Conservation (phyloP, 352 stramenopile species). For the Phytophthora parvispora region DNA sequence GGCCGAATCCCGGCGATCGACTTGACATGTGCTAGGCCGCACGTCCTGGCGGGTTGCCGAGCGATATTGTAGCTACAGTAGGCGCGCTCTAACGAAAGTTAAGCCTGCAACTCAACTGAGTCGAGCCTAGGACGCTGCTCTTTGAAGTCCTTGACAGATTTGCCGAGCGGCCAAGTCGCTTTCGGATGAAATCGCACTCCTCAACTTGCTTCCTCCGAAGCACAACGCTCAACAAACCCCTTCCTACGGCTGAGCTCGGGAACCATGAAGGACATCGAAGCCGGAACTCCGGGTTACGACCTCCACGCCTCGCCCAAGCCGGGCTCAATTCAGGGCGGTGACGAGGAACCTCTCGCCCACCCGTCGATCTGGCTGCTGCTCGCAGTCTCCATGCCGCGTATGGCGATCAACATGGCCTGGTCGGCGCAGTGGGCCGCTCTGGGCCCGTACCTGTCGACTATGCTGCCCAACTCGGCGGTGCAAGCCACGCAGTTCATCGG, state of each 20-base stretch:
- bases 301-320: constrained; percentile 9
- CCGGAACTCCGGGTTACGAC: constrained; percentile 7
- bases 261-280: constrained; percentile 15
- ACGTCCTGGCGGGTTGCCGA: background rate
- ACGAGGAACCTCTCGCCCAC: constrained; percentile 8
- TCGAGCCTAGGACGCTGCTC: background rate
- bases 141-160: constrained; percentile 12
- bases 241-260: background rate
- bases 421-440: constrained; percentile 58
- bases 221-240: constrained; percentile 19
- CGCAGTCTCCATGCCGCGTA: constrained; percentile 28
- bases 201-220: constrained; percentile 33
- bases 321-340: background rate
- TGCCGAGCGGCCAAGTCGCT: constrained; percentile 20
- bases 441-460: constrained; percentile 54
- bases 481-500: constrained; percentile 32
- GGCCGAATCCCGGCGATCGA: background rate
- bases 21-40: constrained; percentile 1
- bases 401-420: constrained; percentile 32
- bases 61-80: too few species aligned
- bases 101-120: background rate
- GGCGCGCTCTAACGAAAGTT: background rate
- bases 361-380: constrained; percentile 29
- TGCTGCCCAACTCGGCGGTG: constrained; percentile 50
- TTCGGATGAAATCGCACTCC: constrained; percentile 24